A percentile compares a stretch with the other conserved stretches of the same genome.
Evolutionary conservation across 768 basidiomycete genomes (phyloP).

Genomic region (Rhodotorula taiwanensis): DNA sequence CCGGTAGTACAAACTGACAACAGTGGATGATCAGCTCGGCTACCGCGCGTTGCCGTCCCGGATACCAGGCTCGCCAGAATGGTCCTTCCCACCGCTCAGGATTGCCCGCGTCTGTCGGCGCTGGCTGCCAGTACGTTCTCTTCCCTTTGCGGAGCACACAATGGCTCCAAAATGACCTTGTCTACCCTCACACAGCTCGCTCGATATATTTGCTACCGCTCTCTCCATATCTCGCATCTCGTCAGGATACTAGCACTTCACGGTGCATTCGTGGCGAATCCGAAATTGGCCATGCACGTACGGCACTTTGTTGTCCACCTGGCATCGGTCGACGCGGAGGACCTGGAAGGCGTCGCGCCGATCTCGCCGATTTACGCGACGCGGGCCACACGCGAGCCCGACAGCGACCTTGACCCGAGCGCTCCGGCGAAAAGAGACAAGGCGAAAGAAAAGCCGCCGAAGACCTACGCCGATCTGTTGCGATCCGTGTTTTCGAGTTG

Average conservation of each 20-base stretch:
- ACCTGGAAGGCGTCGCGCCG: neutral
- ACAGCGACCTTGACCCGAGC: constrained; percentile 10
- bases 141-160: neutral
- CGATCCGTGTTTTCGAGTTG: constrained; percentile 19
- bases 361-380: neutral
- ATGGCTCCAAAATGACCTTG: no score
- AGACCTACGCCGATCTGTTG: constrained; percentile 5
- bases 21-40: constrained; percentile 22
- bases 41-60: neutral
- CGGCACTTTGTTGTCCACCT: constrained; percentile 18
- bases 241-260: neutral
- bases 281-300: neutral
- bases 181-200: constrained; percentile 1
- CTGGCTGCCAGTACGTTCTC: constrained; percentile 10
- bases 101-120: constrained; percentile 19
- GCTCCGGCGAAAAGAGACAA: neutral
- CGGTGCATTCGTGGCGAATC: neutral
- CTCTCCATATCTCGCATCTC: constrained; percentile 14
- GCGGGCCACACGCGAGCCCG: neutral
- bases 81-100: constrained; percentile 12
- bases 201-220: constrained; percentile 12
- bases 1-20: no score
- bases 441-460: neutral
- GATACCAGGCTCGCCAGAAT: neutral
- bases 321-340: neutral